phyloP scores from a whole-genome alignment of 2,329 filamentous ascomycete species.

The Aspergillus ruber region DNA sequence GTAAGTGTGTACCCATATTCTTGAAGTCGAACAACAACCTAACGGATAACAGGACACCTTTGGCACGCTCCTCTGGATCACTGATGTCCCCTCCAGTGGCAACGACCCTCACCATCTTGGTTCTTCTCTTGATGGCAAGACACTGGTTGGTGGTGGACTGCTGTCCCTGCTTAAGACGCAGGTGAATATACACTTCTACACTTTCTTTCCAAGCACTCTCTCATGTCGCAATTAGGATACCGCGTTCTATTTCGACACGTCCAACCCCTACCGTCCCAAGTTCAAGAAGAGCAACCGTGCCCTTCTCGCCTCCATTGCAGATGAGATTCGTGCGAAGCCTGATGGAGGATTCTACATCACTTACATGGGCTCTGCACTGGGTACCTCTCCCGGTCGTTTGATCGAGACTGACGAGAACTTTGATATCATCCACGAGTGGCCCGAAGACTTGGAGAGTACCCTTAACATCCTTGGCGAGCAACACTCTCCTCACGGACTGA shows the following conservation, averaged over 20 bases:
- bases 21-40: not conserved
- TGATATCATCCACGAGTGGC: slow-evolving; percentile 58
- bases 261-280: slow-evolving; percentile 52
- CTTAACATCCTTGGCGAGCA: slow-evolving; percentile 55
- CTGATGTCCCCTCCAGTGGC: slow-evolving; percentile 53
- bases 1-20: slow-evolving; percentile 22
- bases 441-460: slow-evolving; percentile 48
- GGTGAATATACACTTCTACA: slow-evolving; percentile 9
- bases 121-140: slow-evolving; percentile 51
- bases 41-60: slow-evolving; percentile 47
- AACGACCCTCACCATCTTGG: slow-evolving; percentile 58
- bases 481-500: slow-evolving; percentile 57
- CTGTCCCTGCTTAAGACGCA: slow-evolving; percentile 54
- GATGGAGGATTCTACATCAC: slow-evolving; percentile 57
- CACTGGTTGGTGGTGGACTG: slow-evolving; percentile 52
- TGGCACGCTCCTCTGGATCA: slow-evolving; percentile 52
- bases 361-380: slow-evolving; percentile 55
- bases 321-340: slow-evolving; percentile 59
- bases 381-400: slow-evolving; percentile 54
- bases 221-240: slow-evolving; percentile 43
- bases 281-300: slow-evolving; percentile 56
- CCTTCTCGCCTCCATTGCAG: slow-evolving; percentile 54
- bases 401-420: slow-evolving; percentile 55
- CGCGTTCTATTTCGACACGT: slow-evolving; percentile 56
- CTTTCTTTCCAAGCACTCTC: not conserved